phyloP scores from a whole-genome alignment of 352 stramenopile genomes.

The Pythium dissotocum region DNA sequence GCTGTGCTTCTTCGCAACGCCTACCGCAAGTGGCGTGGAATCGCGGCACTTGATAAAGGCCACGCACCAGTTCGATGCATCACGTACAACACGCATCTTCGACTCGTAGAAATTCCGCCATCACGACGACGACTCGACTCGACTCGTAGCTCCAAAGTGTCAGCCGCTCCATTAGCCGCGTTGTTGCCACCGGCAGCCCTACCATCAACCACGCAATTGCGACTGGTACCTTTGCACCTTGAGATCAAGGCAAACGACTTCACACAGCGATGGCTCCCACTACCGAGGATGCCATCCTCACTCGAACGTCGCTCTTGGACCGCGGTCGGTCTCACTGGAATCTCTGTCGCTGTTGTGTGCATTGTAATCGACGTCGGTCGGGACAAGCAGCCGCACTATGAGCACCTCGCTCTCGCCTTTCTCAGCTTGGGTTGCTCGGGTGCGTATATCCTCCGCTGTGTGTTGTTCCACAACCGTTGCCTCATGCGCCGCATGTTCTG shows the following conservation, averaged over 20 bases:
- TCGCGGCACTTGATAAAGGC: not conserved
- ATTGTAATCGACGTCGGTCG: too few species aligned
- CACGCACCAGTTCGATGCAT: slow-evolving; percentile 6
- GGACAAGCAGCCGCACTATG: not conserved
- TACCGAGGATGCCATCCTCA: not conserved
- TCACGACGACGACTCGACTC: too few species aligned
- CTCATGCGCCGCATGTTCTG: slow-evolving; percentile 5
- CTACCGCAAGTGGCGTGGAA: slow-evolving; percentile 6
- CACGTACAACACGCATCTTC: slow-evolving; percentile 4
- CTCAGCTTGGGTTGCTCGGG: not conserved
- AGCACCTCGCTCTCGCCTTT: not conserved
- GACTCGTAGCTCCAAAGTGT: not conserved
- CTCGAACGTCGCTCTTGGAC: not conserved
- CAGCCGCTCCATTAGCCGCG: not conserved
- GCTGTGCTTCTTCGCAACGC: slow-evolving; percentile 26
- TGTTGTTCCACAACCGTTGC: slow-evolving; percentile 7
- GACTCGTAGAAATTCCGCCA: not conserved
- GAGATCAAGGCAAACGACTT: too few species aligned
- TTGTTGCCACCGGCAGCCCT: too few species aligned
- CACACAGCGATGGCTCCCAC: not conserved
- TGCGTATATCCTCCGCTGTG: not conserved
- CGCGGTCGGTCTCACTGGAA: not conserved
- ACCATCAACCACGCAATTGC: too few species aligned
- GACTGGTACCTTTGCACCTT: too few species aligned
- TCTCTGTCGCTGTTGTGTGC: not conserved